Evolutionary conservation across 495 filamentous ascomycete genomes (phyloP).

Genomic region (Cairneyella variabilis): DNA sequence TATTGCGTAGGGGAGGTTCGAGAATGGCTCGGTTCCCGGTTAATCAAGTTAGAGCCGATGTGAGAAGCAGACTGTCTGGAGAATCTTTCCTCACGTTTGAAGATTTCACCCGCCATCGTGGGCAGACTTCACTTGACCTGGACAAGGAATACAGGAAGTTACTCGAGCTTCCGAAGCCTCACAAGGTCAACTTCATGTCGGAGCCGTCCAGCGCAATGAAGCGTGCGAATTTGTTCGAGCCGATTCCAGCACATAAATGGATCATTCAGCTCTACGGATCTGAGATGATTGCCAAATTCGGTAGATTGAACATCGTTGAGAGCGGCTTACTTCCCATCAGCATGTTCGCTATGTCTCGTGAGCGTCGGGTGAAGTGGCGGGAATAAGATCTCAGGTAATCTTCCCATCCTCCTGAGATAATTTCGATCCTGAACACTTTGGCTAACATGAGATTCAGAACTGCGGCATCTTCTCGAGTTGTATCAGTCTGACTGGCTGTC

Average conservation of each 20-base stretch:
- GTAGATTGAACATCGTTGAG: slow-evolving; percentile 56
- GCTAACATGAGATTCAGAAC: too few relatives aligned
- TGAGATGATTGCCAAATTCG: slow-evolving; percentile 55
- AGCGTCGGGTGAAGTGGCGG: slow-evolving; percentile 57
- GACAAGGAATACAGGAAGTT: slow-evolving; percentile 2
- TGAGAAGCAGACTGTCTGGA: slow-evolving; percentile 14
- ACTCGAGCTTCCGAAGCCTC: slow-evolving; percentile 1
- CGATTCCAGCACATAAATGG: slow-evolving; percentile 53
- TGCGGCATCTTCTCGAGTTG: too few relatives aligned
- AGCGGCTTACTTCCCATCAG: slow-evolving; percentile 58
- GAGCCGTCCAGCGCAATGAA: neutral
- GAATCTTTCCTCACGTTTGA: slow-evolving; percentile 47
- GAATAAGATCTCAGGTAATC: too few relatives aligned
- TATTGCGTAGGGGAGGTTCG: slow-evolving; percentile 38
- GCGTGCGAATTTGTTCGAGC: slow-evolving; percentile 10
- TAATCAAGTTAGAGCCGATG: slow-evolving; percentile 11
- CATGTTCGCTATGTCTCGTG: slow-evolving; percentile 55
- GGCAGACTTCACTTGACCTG: slow-evolving; percentile 29
- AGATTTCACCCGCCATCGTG: slow-evolving; percentile 48
- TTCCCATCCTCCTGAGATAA: too few relatives aligned
- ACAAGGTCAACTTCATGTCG: neutral
- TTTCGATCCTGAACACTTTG: too few relatives aligned
- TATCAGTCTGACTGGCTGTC: too few relatives aligned
- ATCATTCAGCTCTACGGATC: slow-evolving; percentile 53
- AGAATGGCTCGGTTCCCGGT: slow-evolving; percentile 19